Percentiles rank a stretch among this genome's conserved stretches.
These are phyloP conservation scores for Daldinia decipiens DNA, from an alignment of 495 filamentous ascomycete species.

Conservation along the genomic window DNA sequence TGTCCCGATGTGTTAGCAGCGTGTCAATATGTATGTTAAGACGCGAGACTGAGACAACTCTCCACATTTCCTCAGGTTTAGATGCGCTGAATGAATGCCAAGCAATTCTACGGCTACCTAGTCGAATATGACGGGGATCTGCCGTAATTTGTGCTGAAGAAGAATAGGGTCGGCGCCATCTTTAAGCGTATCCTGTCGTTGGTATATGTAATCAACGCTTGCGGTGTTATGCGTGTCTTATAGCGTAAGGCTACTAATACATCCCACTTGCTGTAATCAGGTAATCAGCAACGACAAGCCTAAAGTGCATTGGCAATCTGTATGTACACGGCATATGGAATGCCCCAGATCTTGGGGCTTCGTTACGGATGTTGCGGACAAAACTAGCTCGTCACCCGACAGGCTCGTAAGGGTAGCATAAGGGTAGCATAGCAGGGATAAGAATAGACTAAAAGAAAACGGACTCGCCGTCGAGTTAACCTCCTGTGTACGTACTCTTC, in stretches of 20 bases:
- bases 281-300: no score
- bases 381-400: constrained; percentile 19
- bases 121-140: constrained; percentile 6
- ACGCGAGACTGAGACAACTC: constrained; percentile 1
- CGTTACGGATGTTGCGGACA: not conserved
- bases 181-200: not conserved
- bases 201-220: not conserved
- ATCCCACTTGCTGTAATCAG: no score
- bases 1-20: constrained; percentile 3
- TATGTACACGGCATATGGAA: not conserved
- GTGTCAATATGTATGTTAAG: not conserved
- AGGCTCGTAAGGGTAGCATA: constrained; percentile 11
- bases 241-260: not conserved
- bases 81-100: constrained; percentile 8
- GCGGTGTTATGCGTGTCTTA: not conserved
- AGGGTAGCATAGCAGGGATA: constrained; percentile 26
- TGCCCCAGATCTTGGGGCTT: not conserved
- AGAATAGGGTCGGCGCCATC: not conserved
- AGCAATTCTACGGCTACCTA: constrained; percentile 6
- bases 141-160: constrained; percentile 2
- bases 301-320: no score
- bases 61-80: constrained; percentile 3
- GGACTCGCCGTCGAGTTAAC: constrained; percentile 15
- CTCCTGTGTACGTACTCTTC: constrained; percentile 11
- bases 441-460: constrained; percentile 7